phyloP scores from a whole-genome alignment of 2,329 filamentous ascomycete species.

The Calonectria pauciramosa region DNA sequence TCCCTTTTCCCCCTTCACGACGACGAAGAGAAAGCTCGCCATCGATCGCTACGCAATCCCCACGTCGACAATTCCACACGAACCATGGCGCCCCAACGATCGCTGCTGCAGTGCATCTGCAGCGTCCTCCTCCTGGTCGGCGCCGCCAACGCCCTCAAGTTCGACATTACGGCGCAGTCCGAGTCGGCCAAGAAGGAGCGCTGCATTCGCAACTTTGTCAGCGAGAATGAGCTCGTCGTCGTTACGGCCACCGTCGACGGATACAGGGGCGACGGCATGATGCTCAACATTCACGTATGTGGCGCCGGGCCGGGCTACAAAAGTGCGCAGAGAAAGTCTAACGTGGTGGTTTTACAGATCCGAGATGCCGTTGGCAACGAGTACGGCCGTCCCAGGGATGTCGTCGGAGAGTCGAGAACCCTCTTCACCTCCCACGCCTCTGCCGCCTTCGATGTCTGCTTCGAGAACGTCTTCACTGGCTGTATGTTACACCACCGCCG shows the following conservation, averaged over 20 bases:
- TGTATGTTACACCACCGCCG: slow-evolving; percentile 65
- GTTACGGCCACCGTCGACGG: slow-evolving; percentile 92
- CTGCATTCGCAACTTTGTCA: slow-evolving; percentile 97
- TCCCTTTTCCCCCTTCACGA: slow-evolving; percentile 24
- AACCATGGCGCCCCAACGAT: slow-evolving; percentile 64
- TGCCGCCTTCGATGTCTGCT: slow-evolving; percentile 95
- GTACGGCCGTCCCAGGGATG: slow-evolving; percentile 91
- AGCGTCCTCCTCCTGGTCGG: slow-evolving; percentile 69
- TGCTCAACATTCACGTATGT: slow-evolving; percentile 91
- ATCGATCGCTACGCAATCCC: background rate
- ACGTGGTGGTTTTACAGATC: slow-evolving; percentile 71
- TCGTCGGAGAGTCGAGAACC: slow-evolving; percentile 91
- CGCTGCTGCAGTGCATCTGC: slow-evolving; percentile 71
- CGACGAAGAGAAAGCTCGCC: slow-evolving; percentile 21
- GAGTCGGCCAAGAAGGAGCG: slow-evolving; percentile 77
- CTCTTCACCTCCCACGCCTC: slow-evolving; percentile 95
- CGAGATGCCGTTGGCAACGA: slow-evolving; percentile 96
- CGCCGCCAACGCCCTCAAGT: slow-evolving; percentile 82
- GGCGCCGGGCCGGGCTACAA: slow-evolving; percentile 14
- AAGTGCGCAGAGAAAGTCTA: slow-evolving; percentile 8
- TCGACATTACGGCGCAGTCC: slow-evolving; percentile 84
- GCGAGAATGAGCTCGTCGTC: slow-evolving; percentile 91
- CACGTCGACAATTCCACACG: slow-evolving; percentile 15
- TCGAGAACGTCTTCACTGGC: slow-evolving; percentile 84
- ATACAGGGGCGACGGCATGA: slow-evolving; percentile 90